Base-by-base conservation (phyloP, 164 flowering plant species). In the Akebia trifoliata region DNA sequence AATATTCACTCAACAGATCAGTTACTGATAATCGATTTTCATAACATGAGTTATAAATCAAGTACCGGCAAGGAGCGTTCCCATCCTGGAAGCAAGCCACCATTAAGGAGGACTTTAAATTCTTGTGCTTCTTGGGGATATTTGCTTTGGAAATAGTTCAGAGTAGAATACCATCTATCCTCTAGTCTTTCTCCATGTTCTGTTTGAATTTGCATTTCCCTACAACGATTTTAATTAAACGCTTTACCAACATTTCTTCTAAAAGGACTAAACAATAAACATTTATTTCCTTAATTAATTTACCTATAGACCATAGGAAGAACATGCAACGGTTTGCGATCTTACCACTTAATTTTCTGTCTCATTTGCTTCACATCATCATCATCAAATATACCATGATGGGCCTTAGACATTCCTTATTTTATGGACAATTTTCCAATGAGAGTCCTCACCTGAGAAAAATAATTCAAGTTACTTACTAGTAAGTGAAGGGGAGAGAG, bases 381-480 rank as follows among this genome's bases (percentile, higher is more conserved):
- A 6, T 72, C 79, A 22, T 69, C 72, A 39, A 81, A 78, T 6
- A 67, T 69, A 11, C 86, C 81, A 50, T 78, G 81, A 64, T 81
- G 83, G 28, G 83, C 81, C 61, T 74, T 76, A 1, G 78, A 75
- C 20, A 77, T 81, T 32, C 81, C 81, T 69, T 78, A 77, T 49
- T 78, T 78, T 42, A 31, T 24, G 7, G 83, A 81, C 57, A 78
- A 57, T 61, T 64, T 78, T 38, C 86, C 86, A 34, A 81, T 76
- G 32, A 60, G 29, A 18, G 80, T 76, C 64, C 68, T 78, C 55
- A 78, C 86, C 81, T 76, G 73, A 2, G 20, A 44, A 31, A 34
- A 30, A 29, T 1, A 54, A 31, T 18, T 17, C 42, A 17, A 20
- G 18, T 46, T 34, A 46, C 12, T 37, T 22, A 7, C 2, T 21